These are phyloP conservation scores for Escovopsis sp. DNA, from an alignment of 2,329 filamentous ascomycete species.

Conservation along the genomic window DNA sequence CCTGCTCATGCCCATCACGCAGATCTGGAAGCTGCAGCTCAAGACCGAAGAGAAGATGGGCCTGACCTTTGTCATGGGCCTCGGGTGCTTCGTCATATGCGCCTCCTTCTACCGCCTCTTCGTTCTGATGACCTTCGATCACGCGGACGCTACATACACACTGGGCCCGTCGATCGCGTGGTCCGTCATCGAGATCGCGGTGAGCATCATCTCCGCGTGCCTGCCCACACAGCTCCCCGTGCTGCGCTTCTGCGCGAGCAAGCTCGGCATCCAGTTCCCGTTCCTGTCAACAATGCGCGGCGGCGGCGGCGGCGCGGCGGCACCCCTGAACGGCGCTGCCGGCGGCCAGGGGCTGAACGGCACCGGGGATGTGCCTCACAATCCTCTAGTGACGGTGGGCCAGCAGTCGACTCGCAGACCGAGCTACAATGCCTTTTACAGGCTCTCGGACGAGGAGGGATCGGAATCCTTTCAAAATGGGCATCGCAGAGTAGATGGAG, in stretches of 20 bases:
- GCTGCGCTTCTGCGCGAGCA: slow-evolving; percentile 10
- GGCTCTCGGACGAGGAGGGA: slow-evolving; percentile 19
- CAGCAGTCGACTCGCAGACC: slow-evolving; percentile 9
- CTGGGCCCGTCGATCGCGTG: slow-evolving; percentile 30
- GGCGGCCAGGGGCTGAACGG: slow-evolving; percentile 2
- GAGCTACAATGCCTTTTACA: slow-evolving; percentile 16
- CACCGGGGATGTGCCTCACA: background rate
- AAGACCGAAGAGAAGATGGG: slow-evolving; percentile 26
- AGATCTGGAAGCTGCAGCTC: slow-evolving; percentile 31
- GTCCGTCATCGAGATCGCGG: slow-evolving; percentile 31
- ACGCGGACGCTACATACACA: slow-evolving; percentile 28
- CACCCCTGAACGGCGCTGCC: background rate
- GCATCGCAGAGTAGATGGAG: no score
- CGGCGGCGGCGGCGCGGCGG: background rate
- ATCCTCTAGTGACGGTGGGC: background rate
- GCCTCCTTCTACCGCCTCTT: slow-evolving; percentile 32
- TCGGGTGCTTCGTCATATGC: slow-evolving; percentile 34
- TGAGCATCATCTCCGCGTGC: slow-evolving; percentile 37
- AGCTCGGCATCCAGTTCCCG: slow-evolving; percentile 2
- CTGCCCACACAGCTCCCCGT: slow-evolving; percentile 37
- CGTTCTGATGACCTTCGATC: slow-evolving; percentile 29
- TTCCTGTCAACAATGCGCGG: background rate
- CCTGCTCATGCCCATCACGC: slow-evolving; percentile 27
- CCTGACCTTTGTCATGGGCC: slow-evolving; percentile 27
- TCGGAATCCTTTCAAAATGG: slow-evolving; percentile 7